Percentiles rank a stretch among this genome's conserved stretches.
Evolutionary conservation across 2,329 filamentous ascomycete species (phyloP).

Genomic region (Diaporthe ampelina): DNA sequence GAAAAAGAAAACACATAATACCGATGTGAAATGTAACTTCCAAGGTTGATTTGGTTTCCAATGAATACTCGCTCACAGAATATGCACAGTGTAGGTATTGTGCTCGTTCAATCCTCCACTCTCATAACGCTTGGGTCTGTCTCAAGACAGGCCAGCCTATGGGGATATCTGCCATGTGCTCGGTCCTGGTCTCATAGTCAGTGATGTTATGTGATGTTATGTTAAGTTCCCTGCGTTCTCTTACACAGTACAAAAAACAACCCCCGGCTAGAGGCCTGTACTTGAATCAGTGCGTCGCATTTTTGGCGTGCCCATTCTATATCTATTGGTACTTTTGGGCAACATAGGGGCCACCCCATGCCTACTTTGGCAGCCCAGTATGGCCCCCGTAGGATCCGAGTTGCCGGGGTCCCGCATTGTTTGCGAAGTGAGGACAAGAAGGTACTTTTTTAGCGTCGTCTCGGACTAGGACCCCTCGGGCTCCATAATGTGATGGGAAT

Average conservation of each 20-base stretch:
- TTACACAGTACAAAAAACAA: background rate
- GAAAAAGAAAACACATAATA: too few relatives aligned
- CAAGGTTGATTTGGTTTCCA: background rate
- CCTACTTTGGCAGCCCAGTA: background rate
- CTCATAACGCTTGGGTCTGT: background rate
- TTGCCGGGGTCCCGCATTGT: slow-evolving; percentile 17
- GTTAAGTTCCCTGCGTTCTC: background rate
- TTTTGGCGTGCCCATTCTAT: slow-evolving; percentile 1
- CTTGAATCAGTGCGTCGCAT: slow-evolving; percentile 30
- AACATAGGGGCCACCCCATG: background rate
- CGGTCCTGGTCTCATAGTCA: background rate
- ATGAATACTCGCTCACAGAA: background rate
- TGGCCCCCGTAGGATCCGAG: background rate
- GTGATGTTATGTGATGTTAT: background rate
- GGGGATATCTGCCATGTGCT: background rate
- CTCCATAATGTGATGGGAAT: background rate
- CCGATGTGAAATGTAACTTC: background rate
- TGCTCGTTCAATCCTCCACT: background rate
- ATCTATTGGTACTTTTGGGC: background rate
- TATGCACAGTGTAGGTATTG: background rate
- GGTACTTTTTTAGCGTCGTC: background rate
- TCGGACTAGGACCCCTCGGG: background rate
- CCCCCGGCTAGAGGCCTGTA: background rate
- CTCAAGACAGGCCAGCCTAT: background rate
- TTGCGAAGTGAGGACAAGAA: background rate